Evolutionary conservation across 495 filamentous ascomycete species (phyloP).

Genomic region (Aspergillus ellipticus): DNA sequence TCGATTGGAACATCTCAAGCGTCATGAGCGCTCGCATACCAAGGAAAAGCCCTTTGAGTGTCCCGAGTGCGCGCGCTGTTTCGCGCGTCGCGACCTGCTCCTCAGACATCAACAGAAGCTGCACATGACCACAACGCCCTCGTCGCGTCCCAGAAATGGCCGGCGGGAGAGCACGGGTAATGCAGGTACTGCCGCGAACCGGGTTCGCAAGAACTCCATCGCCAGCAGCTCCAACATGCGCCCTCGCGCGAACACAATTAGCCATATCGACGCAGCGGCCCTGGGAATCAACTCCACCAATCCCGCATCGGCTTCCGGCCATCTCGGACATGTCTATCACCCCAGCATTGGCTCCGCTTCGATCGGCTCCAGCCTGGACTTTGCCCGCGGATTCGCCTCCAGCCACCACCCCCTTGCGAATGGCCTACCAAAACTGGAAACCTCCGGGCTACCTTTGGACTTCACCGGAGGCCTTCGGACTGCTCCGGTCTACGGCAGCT

Average conservation of each 20-base stretch:
- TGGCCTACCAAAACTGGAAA: constrained; percentile 81
- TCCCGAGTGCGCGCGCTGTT: constrained; percentile 91
- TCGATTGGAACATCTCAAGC: constrained; percentile 92
- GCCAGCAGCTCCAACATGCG: constrained; percentile 70
- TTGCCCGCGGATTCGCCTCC: constrained; percentile 63
- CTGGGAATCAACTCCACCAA: constrained; percentile 66
- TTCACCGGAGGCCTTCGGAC: constrained; percentile 67
- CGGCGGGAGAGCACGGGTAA: constrained; percentile 78
- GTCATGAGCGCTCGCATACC: constrained; percentile 96
- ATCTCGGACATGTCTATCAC: constrained; percentile 55
- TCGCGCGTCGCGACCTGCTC: constrained; percentile 88
- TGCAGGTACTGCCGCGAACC: constrained; percentile 61
- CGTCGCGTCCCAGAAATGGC: constrained; percentile 78
- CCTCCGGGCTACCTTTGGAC: constrained; percentile 62
- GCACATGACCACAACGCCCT: constrained; percentile 91
- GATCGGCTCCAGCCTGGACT: constrained; percentile 59
- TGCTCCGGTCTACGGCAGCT: constrained; percentile 68
- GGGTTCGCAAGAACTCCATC: constrained; percentile 89
- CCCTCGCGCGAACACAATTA: constrained; percentile 93
- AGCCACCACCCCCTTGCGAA: constrained; percentile 51
- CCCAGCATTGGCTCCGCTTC: constrained; percentile 64
- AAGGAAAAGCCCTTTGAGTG: constrained; percentile 99
- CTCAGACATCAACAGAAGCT: constrained; percentile 98
- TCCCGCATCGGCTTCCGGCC: constrained; percentile 46
- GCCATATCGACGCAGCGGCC: constrained; percentile 79